Evolutionary conservation across 306 rosid species (phyloP), one percentile per base, ranked within the genome.

Genomic region (Pyrus bretschneideri): DNA sequence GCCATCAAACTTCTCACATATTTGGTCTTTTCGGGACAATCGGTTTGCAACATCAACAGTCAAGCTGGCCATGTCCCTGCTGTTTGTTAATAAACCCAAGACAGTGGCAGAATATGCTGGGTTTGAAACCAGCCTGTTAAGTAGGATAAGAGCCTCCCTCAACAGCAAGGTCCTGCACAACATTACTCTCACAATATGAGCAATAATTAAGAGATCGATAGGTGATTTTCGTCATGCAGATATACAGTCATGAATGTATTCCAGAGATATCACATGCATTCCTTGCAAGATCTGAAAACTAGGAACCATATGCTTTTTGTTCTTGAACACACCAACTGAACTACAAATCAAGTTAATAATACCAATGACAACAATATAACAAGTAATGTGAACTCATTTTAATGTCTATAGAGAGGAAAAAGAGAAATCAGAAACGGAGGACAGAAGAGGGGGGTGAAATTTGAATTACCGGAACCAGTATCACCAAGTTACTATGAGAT

Each of bases 111-210:
- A 90, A 84, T 90, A 90, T 49, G 84, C 71, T 9, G 92, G 87
- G 73, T 77, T 86, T 4, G 98, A 92, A 29, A 86, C 97, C 49
- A 94, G 83, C 73, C 98, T 86, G 83, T 94, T 92, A 0, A 94
- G 95, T 79, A 94, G 82, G 73, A 94, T 94, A 65, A 94, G 86
- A 68, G 86, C 89, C 89, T 94, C 98, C 74, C 98, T 86, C 19
- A 92, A 81, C 70, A 92, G 85, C 86, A 92, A 86, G n/a, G 93
- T 88, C 95, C 98, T 94, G 22, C 80, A 70, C 30, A 69, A 80
- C 29, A 77, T 77, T 61, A 57, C 69, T 13, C 57, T 68, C 64
- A 11, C 8, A 73, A 68, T 70, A 61, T 70, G 61, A 70, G 79
- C 79, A 76, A 68, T 66, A 25, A 33, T 19, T n/a, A 65, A 64